Base-by-base conservation (phyloP, 768 basidiomycete genomes). In the Pulveroboletus sp. region DNA sequence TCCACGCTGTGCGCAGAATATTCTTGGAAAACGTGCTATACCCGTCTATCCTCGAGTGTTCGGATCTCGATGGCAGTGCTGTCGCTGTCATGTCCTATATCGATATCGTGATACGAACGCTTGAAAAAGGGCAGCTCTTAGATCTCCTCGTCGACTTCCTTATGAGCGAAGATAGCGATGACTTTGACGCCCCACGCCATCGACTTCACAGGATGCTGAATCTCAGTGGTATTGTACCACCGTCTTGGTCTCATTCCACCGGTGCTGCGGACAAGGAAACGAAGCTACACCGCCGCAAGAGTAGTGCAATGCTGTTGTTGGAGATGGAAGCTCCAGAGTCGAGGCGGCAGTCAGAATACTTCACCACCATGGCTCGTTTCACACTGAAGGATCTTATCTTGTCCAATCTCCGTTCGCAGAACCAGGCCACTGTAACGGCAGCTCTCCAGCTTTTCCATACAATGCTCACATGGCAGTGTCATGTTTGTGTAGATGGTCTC, bases 61-160 rank as follows among this genome's bases (percentile, higher is more conserved):
- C 93, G 0, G 89, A 91, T 53, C 63, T 76, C 5, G 95, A 97
- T 64, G 95, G 95, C n/a, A 95, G 93, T 54, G 89, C 93, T 0
- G 86, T 96, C 2, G 93, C 95, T 9, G 93, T 98, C 47, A 83
- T 97, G 80, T 91, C 89, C 14, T 97, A 98, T 64, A 83, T 97
- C 55, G 92, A 96, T 57, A 80, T 91, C 60, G 86, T 92, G 77
- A 76, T 93, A 46, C 78, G 82, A 50, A 89, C 85, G 0, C 75
- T 94, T 6, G 76, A 80, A 32, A 75, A 80, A 21, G 85, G 84
- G 1, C 79, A 76, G 43, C 76, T 95, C 36, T 80, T 79, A 14
- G 80, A 85, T 40, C 73, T 87, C 21, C 70, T 95, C 14, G 76
- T 94, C 37, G 75, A 80, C 42, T 95, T 90, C 69, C 78, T 95